Base-by-base conservation (phyloP, 495 filamentous ascomycete species). In the Podospora anserina region DNA sequence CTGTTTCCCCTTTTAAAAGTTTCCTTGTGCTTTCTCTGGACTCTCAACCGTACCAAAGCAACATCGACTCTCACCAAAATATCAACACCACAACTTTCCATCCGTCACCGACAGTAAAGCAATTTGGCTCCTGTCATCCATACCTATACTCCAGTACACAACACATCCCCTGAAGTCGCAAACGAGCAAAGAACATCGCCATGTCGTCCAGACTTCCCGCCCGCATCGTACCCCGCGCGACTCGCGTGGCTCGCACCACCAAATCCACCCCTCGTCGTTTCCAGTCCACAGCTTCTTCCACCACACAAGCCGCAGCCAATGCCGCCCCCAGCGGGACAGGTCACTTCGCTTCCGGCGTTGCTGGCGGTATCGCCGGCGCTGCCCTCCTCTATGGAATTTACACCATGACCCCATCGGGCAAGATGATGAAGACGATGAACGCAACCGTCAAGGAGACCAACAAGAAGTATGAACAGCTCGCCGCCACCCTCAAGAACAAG, bases 401-500 rank as follows among this genome's bases (percentile, higher is more conserved):
- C 75, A 81, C 84, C 26, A 80, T 84, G 75, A 78, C 76, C 0
- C 88, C 88, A n/a, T 85, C 88, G 5, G 85, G 83, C 23, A 85
- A 82, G 65, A 76, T 74, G 69, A 60, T 72, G 4, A 65, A 72
- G 44, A 74, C 70, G 57, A 71, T 79, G 71, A 77, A 86, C 80
- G 78, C 83, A 19, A 78, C 85, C 6, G 83, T 80, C 53, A 82
- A 80, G 53, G 77, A 83, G 61, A 80, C 83, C 7, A 81, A 88
- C 71, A 74, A 74, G 32, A 86, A 88, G 73, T 78, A 86, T 76
- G 74, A 87, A 56, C 77, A 81, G 65, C 77, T 84, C 39, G 80
- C 82, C 20, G 72, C 84, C 62, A 83, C 77, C 44, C 74, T 90
- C 53, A 77, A 85, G 66, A 77, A 86, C 30, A 77, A 81, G 20